These are phyloP conservation scores for Cardiospermum halicacabum DNA, from an alignment of 345 rosid species.

Conservation along the genomic window DNA sequence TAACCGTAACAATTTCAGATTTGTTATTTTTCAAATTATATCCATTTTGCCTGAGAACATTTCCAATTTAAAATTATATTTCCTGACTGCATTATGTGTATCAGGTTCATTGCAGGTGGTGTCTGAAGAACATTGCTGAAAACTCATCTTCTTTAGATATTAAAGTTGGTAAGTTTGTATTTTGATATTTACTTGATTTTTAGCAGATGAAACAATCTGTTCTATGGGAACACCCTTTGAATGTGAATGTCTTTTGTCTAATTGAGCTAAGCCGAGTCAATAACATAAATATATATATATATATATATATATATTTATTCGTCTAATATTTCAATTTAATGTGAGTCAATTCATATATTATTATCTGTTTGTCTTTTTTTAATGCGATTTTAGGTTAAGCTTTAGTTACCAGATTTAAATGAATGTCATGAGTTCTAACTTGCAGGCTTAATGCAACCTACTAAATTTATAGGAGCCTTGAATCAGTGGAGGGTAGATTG, in stretches of 20 bases:
- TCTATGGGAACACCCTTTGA: too few relatives aligned
- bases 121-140: conserved; percentile 56
- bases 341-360: too few relatives aligned
- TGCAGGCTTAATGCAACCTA: too few relatives aligned
- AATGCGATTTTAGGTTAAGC: background rate
- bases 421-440: background rate
- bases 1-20: background rate
- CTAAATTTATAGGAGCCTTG: too few relatives aligned
- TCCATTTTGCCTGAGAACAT: background rate
- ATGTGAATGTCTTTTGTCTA: too few relatives aligned
- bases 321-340: too few relatives aligned
- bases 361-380: background rate
- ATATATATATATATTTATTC: too few relatives aligned
- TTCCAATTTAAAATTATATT: background rate
- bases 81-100: conserved; percentile 15
- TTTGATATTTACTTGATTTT: too few relatives aligned
- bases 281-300: too few relatives aligned
- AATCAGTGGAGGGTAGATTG: background rate
- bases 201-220: too few relatives aligned
- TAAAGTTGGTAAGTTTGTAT: conserved; percentile 79
- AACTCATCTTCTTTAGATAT: conserved; percentile 53
- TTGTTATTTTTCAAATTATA: background rate
- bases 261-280: too few relatives aligned
- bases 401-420: background rate
- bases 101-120: conserved; percentile 91